Evolutionary conservation across 2,329 filamentous ascomycete genomes (phyloP).

Genomic region (Macroventuria anomochaeta): DNA sequence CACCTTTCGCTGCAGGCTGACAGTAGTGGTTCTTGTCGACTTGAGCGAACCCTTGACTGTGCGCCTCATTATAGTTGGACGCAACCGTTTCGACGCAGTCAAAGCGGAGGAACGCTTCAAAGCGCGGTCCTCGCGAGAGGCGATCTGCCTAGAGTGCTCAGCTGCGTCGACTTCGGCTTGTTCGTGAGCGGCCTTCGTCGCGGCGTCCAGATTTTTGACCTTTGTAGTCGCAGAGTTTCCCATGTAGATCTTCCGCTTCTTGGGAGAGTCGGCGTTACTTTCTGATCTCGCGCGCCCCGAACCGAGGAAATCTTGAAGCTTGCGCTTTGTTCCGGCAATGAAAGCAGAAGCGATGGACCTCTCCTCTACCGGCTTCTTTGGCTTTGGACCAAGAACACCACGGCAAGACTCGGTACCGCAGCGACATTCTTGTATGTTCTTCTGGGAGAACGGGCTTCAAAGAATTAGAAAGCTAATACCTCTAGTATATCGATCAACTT

Average conservation of each 20-base stretch:
- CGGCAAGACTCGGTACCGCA: conserved; percentile 68
- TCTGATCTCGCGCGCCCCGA: conserved; percentile 28
- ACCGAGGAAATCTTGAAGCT: conserved; percentile 40
- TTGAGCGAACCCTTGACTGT: conserved; percentile 22
- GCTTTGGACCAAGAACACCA: conserved; percentile 65
- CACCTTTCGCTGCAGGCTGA: conserved; percentile 34
- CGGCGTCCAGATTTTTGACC: conserved; percentile 31
- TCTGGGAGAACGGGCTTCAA: conserved; percentile 56
- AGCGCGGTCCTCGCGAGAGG: conserved; percentile 44
- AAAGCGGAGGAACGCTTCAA: conserved; percentile 32
- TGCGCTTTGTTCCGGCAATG: conserved; percentile 45
- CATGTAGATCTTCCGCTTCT: conserved; percentile 38
- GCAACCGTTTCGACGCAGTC: conserved; percentile 20
- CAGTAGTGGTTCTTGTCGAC: conserved; percentile 29
- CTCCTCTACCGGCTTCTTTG: conserved; percentile 55
- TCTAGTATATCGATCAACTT: conserved; percentile 34
- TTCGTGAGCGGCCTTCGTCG: conserved; percentile 30
- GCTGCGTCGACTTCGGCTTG: conserved; percentile 36
- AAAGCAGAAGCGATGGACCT: conserved; percentile 39
- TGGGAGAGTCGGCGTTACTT: conserved; percentile 37
- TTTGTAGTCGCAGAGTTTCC: conserved; percentile 31
- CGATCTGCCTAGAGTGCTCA: conserved; percentile 37
- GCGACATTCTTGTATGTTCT: conserved; percentile 68
- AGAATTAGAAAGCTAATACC: background rate
- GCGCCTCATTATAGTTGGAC: conserved; percentile 15